Evolutionary conservation across 2,329 filamentous ascomycete species (phyloP), one percentile per base, ranked within the genome.

Genomic region (Rhinocladiella mackenziei): DNA sequence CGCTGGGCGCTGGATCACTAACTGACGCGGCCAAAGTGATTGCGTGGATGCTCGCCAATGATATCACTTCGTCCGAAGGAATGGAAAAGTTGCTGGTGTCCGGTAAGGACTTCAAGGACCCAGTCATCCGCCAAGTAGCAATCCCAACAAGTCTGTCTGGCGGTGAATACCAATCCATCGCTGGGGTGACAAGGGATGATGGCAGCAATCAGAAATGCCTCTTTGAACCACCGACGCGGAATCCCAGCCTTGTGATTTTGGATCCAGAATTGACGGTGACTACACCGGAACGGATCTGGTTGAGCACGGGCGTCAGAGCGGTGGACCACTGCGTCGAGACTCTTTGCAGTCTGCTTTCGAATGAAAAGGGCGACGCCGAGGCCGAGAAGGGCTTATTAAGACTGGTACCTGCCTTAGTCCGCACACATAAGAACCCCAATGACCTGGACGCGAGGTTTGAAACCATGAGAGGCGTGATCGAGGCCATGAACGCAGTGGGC

Each of bases 291-390:
- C 62, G 63, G 14, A 65, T 78, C 14, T 83, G 77, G 78, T 62
- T 81, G 1, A 74, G 72, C 31, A 78, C 76, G 0, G 78, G 79
- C 0, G 65, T 81, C 5, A 65, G 77, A 6, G 69, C 73, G 0
- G 67, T 80, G 0, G 77, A 80, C 52, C 76, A 80, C 55, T 79
- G 75, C 43, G 70, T 80, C 3, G 77, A 80, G 59, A 72, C 72
- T 1, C 57, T 76, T 3, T 77, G 72, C 49, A 71, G 70, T 1
- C 55, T 69, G 1, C 50, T 57, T 1, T 59, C 56, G 7, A 67
- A 62, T 2, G 30, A 52, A 0, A 56, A 56, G n/a, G 62, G 61
- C 4, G 69, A 73, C 7, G 56, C 59, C 1, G 57, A 62, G 15
- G 68, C 67, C 1, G 54, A 59, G 33, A 56, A 61, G 38, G 73